Evolutionary conservation across 257 asterid genomes (phyloP).

Genomic region (Solanum ossicruentum): DNA sequence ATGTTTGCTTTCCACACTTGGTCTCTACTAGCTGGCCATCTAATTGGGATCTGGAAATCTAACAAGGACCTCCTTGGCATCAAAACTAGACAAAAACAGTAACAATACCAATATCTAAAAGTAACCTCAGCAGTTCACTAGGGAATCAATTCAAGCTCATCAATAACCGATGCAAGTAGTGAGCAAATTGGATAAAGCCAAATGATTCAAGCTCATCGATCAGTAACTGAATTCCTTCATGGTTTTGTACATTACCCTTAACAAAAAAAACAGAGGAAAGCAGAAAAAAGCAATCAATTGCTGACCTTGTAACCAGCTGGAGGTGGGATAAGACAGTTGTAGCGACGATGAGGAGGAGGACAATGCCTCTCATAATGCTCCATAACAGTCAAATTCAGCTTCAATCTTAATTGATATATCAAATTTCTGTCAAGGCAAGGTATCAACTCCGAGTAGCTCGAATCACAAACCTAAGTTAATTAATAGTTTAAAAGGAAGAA

Average conservation of each 20-base stretch:
- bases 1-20: constrained; percentile 94
- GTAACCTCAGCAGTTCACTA: neutral
- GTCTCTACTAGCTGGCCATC: constrained; percentile 91
- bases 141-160: neutral
- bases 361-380: constrained; percentile 98
- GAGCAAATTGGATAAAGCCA: neutral
- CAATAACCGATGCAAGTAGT: neutral
- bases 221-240: neutral
- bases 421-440: constrained; percentile 81
- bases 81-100: constrained; percentile 26
- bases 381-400: constrained; percentile 68
- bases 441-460: constrained; percentile 67
- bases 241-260: neutral
- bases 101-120: neutral
- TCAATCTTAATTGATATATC: constrained; percentile 54
- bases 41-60: constrained; percentile 83
- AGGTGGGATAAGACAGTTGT: constrained; percentile 87
- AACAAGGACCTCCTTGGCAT: constrained; percentile 45
- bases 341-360: constrained; percentile 70
- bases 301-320: constrained; percentile 87
- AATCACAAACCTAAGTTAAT: constrained; percentile 63
- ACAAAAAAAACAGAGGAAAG: neutral
- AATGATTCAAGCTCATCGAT: neutral
- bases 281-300: neutral
- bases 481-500: neutral